These are phyloP conservation scores for Thielaviopsis punctulata DNA, from an alignment of 2,329 filamentous ascomycete genomes.

Conservation along the genomic window DNA sequence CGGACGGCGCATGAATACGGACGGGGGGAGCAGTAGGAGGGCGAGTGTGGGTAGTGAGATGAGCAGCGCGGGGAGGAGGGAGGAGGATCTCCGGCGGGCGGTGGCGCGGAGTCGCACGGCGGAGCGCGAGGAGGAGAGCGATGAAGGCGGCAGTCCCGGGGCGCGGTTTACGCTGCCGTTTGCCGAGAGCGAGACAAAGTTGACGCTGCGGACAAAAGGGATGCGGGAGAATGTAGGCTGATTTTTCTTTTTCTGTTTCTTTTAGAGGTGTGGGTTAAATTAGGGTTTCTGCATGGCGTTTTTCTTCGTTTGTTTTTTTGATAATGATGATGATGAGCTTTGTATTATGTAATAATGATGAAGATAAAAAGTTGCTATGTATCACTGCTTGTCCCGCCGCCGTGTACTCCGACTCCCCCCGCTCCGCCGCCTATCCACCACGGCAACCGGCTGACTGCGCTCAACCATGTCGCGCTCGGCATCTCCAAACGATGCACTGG, in stretches of 20 bases:
- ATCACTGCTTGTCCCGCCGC: background rate
- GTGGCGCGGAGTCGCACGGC: slow-evolving; percentile 14
- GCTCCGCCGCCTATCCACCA: no score
- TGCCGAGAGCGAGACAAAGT: slow-evolving; percentile 26
- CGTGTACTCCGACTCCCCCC: no score
- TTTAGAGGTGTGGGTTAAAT: slow-evolving; percentile 10
- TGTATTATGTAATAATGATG: background rate
- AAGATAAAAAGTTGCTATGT: background rate
- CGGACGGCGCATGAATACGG: background rate
- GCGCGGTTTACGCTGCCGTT: slow-evolving; percentile 26
- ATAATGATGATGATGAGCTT: background rate
- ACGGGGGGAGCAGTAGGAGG: slow-evolving; percentile 19
- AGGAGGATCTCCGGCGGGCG: slow-evolving; percentile 23
- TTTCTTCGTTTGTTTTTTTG: background rate
- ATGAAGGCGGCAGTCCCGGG: slow-evolving; percentile 13
- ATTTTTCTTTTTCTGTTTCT: background rate
- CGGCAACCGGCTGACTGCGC: background rate
- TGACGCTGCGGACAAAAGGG: slow-evolving; percentile 39
- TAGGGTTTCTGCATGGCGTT: background rate
- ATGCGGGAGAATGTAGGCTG: slow-evolving; percentile 25
- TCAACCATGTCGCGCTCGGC: background rate
- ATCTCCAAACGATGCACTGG: background rate
- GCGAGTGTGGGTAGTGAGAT: slow-evolving; percentile 28
- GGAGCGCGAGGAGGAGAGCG: slow-evolving; percentile 2
- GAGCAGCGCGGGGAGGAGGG: slow-evolving; percentile 21